Evolutionary conservation across 805 yeast genomes (phyloP), one percentile per base, ranked within the genome.

Genomic region (Debaryomyces prosopidis): DNA sequence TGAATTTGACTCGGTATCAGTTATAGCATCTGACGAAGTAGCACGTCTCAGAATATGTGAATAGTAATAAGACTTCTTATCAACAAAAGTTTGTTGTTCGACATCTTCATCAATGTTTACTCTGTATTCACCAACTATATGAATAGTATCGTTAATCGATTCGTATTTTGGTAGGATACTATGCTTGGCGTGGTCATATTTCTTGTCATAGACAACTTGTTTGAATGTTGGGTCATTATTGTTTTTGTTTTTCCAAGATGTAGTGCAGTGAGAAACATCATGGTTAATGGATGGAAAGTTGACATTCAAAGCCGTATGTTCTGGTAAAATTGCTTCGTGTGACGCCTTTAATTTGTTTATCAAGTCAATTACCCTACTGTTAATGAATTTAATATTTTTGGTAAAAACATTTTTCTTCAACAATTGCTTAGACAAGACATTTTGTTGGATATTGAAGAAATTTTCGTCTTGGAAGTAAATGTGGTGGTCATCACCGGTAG

Each of bases 401-500:
- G 51, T 43, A 15, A 63, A 53, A 23, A 50, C 44, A 50, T 63
- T 64, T 33, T 47, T 53, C 41, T 53, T 59, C 32, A 52, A 46
- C 17, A 45, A 27, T 12, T 40, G 43, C 16, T 39, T 31, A 12
- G 42, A 34, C 28, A 39, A 33, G 38, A 39, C 12, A 3, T 46
- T 39, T 31, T 50, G 47, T 18, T 46, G 50, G 30, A 58, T 52
- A 27, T 55, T 49, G 49, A 65, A 64, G 36, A 42, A 50, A n/a
- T 46, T 51, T 44, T 67, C 71, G 47, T 69, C 64, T 44, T 66
- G 64, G 52, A 56, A 69, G 49, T 69, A 69, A 15, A 65, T 45
- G 35, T 62, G 60, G 30, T 61, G 53, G 8, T 48, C 44, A 45
- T 68, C 72, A 32, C 55, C 55, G 5, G 64, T 51, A 10, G 63